Evolutionary conservation across 164 flowering plant genomes (phyloP), one percentile per base, ranked within the genome.

Genomic region (Tetracentron sinense): DNA sequence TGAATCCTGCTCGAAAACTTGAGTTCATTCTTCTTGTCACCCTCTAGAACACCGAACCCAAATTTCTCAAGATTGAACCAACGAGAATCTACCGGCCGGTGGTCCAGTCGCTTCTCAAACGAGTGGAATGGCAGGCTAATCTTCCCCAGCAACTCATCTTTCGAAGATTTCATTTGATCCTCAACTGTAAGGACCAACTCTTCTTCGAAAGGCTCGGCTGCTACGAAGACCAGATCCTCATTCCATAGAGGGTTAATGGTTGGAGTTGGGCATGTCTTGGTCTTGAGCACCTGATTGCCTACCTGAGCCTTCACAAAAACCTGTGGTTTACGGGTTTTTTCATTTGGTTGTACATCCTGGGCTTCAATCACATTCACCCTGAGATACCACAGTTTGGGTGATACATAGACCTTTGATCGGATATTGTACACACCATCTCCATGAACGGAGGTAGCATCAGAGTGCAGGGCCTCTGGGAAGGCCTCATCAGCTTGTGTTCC

Each of bases 141-240:
- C 65, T 56, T 73, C 63, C 82, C 82, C 0, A 79, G 23, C 21
- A 76, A 59, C 3, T 76, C 79, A 20, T 79, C 82, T 74, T 69
- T 79, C 12, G 72, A 54, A 4, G 54, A 72, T 48, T 73, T 71
- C 26, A 76, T 60, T n/a, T 70, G 76, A 42, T 79, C 83, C 68
- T 79, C 83, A 35, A 79, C 74, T 4, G 75, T 70, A 7, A 79
- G 56, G 2, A 68, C 19, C 53, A 79, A 21, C 27, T 75, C 72
- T 54, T 79, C 83, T 54, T 79, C 83, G 33, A 79, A 77, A 3
- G 83, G 83, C 70, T 79, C 81, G 25, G 78, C 83, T 35, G 64
- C 79, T 11, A 77, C 83, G 31, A 79, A 79, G 26, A 79, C 69
- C 23, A 79, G 46, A 55, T 79, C 83, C 61, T 79, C 83, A 61